Percentiles rank a stretch among this genome's conserved stretches.
These are phyloP conservation scores for Penicillium sp. DNA, from an alignment of 2,329 filamentous ascomycete genomes.

Conservation along the genomic window DNA sequence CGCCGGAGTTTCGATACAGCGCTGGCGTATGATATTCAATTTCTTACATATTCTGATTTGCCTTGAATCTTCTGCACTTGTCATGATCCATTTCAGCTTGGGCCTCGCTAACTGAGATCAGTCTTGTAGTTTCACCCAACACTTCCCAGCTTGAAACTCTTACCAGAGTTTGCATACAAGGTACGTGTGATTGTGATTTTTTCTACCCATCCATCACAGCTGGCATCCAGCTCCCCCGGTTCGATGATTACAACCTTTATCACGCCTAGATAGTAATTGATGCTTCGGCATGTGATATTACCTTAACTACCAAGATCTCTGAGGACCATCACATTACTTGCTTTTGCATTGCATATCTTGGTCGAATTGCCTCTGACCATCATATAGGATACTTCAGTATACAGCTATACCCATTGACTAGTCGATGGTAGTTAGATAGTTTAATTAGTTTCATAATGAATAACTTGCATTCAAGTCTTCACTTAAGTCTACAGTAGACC, in stretches of 20 bases:
- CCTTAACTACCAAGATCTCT: conserved; percentile 71
- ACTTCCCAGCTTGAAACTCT: too few relatives aligned
- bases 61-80: conserved; percentile 11
- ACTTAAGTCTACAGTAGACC: too few relatives aligned
- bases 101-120: not conserved
- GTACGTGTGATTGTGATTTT: conserved; percentile 29
- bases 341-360: conserved; percentile 13
- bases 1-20: conserved; percentile 85
- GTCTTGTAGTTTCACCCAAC: too few relatives aligned
- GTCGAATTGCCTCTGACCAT: conserved; percentile 25
- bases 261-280: conserved; percentile 72
- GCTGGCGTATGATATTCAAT: conserved; percentile 79
- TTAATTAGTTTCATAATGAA: too few relatives aligned
- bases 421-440: not conserved
- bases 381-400: not conserved
- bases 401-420: too few relatives aligned
- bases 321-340: conserved; percentile 50
- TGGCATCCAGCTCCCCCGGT: conserved; percentile 31
- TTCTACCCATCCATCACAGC: not conserved
- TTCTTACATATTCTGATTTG: conserved; percentile 98
- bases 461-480: too few relatives aligned
- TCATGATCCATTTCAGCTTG: conserved; percentile 2
- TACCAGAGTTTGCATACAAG: conserved; percentile 8
- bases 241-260: conserved; percentile 68
- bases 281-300: conserved; percentile 61